Base-by-base conservation (phyloP, 2,329 filamentous ascomycete species). In the Verticillium alfalfae region DNA sequence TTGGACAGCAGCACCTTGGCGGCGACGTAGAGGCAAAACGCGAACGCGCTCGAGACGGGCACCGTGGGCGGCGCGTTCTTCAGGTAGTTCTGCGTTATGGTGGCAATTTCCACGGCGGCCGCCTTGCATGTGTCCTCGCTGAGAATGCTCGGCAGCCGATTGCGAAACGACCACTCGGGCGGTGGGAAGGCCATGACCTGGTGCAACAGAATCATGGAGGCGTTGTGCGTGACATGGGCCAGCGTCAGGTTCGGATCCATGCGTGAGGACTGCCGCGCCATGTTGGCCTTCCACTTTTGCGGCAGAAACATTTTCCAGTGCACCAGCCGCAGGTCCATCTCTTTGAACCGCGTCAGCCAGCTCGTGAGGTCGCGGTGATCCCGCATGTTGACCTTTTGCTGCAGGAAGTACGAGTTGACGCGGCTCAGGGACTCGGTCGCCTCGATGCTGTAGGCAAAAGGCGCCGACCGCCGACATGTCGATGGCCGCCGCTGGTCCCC, bases 221-320 rank as follows among this genome's bases (percentile, higher is more conserved):
- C 72, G 60, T 81, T 80, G 61, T 81, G 79, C 1, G 76, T 81
- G 18, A 80, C 70, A 61, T 81, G 79, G 1, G 78, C 78, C 8
- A 81, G 66, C 0, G 79, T 80, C 16, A 81, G 68, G 60, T 81
- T 81, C 0, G 79, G 78, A 60, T 81, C 79, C 76, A 81, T 80
- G 8, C 68, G 70, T 38, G 58, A 60, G 61, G 67, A 63, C 62
- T 69, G 65, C 52, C 66, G 63, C 55, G 67, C 68, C 58, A 73
- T 70, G 61, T 73, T 71, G 5, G 72, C 73, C 55, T 73, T 73
- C 73, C 76, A 76, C 63, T 74, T 73, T 38, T 70, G 71, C 5
- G 75, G 75, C 0, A 77, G 69, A 45, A 76, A 72, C 70, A 78
- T 73, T 62, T 77, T 76, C 75, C 69, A 75, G 66, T 77, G 74